phyloP scores from a whole-genome alignment of 2,329 filamentous ascomycete species.

The Pseudonectria buxi region DNA sequence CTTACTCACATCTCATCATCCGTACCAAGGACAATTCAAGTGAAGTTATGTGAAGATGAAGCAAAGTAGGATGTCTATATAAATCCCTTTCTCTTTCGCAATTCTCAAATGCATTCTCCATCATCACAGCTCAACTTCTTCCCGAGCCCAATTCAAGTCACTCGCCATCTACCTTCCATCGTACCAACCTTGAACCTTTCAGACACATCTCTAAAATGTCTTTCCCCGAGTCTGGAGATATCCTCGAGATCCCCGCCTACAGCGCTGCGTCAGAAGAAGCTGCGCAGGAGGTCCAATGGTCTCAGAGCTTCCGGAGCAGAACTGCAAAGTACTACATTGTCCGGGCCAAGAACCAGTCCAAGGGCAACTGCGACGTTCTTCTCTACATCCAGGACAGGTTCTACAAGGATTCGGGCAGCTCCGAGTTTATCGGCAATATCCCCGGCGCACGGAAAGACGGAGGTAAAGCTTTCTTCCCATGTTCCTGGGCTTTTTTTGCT shows the following conservation, averaged over 20 bases:
- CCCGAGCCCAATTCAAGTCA: no score
- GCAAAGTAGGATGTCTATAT: no score
- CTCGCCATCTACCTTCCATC: no score
- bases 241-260: constrained; percentile 8
- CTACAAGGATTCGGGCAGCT: constrained; percentile 7
- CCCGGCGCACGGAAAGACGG: constrained; percentile 7
- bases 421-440: constrained; percentile 7
- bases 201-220: constrained; percentile 6
- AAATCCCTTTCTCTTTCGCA: no score
- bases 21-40: no score
- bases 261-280: constrained; percentile 6
- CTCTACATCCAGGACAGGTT: constrained; percentile 10
- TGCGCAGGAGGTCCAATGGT: constrained; percentile 8
- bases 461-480: constrained; percentile 2
- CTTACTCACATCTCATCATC: no score
- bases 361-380: constrained; percentile 5
- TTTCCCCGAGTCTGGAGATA: constrained; percentile 3
- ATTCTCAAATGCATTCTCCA: no score
- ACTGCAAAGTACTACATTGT: constrained; percentile 12
- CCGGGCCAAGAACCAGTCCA: constrained; percentile 9
- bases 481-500: background rate
- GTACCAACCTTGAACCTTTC: no score
- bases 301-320: constrained; percentile 5
- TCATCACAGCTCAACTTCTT: no score
- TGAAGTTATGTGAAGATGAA: no score